Percentiles rank a stretch among this genome's conserved stretches.
phyloP scores from a whole-genome alignment of 1,284 basidiomycete species.

The Wallemia hederae region DNA sequence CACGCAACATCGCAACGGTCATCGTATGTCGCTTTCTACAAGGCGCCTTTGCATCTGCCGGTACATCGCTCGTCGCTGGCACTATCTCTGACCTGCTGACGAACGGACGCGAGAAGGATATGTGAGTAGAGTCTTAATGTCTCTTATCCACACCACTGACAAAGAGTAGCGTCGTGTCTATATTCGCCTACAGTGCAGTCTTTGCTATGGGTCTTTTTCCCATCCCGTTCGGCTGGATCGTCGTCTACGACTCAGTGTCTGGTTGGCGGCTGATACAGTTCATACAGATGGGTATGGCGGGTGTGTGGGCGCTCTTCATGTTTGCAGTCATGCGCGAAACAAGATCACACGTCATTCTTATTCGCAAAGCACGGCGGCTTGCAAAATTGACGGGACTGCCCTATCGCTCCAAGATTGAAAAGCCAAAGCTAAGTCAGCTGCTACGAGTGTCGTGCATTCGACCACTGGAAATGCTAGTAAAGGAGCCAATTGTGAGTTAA shows the following conservation, averaged over 20 bases:
- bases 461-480: neutral
- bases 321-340: neutral
- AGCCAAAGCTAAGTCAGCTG: neutral
- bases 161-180: neutral
- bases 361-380: neutral
- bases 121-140: neutral
- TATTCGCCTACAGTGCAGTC: neutral
- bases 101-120: neutral
- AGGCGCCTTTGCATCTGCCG: neutral
- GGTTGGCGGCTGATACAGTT: neutral
- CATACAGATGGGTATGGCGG: neutral
- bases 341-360: neutral
- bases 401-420: neutral
- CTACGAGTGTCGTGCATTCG: neutral
- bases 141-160: neutral
- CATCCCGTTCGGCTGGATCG: neutral
- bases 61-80: neutral
- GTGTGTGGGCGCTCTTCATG: neutral
- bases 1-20: neutral
- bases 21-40: neutral
- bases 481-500: neutral
- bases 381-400: neutral
- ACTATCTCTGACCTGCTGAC: neutral
- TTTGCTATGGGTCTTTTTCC: neutral
- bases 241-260: neutral